These are phyloP conservation scores for Termitomyces titanicus DNA, from an alignment of 768 basidiomycete species.

Conservation along the genomic window DNA sequence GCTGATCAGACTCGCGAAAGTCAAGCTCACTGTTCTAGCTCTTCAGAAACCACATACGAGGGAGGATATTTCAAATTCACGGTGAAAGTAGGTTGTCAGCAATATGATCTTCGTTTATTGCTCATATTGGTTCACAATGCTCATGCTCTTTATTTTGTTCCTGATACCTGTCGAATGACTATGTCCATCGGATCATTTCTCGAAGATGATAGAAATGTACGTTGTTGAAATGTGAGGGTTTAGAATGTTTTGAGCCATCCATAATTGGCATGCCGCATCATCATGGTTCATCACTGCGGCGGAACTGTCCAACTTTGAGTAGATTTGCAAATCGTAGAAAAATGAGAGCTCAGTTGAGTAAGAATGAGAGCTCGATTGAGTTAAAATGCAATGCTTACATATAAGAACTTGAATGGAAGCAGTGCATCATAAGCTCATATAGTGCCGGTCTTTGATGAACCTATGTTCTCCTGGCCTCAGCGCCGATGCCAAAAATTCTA, in stretches of 20 bases:
- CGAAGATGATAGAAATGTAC: conserved; percentile 35
- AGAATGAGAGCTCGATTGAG: too few relatives aligned
- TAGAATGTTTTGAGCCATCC: conserved; percentile 88
- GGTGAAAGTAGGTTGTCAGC: conserved; percentile 76
- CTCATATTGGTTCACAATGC: conserved; percentile 72
- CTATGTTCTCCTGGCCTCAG: too few relatives aligned
- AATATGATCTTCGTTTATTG: conserved; percentile 92
- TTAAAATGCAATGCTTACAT: too few relatives aligned
- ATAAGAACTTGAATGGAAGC: too few relatives aligned
- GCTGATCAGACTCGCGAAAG: background rate
- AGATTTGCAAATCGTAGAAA: too few relatives aligned
- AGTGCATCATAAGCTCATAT: too few relatives aligned
- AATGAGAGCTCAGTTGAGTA: too few relatives aligned
- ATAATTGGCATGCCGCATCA: conserved; percentile 76
- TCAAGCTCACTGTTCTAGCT: conserved; percentile 70
- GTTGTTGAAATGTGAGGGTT: conserved; percentile 72
- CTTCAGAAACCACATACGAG: conserved; percentile 78
- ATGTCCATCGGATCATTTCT: background rate
- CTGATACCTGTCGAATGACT: conserved; percentile 45
- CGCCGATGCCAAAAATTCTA: too few relatives aligned
- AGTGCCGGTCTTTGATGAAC: too few relatives aligned
- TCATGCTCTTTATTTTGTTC: conserved; percentile 43
- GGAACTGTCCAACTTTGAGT: too few relatives aligned
- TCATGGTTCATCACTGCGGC: conserved; percentile 57
- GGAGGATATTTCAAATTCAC: conserved; percentile 88